Conservation (phyloP, 441 rosid genomes). For the Corymbia calophylla region DNA sequence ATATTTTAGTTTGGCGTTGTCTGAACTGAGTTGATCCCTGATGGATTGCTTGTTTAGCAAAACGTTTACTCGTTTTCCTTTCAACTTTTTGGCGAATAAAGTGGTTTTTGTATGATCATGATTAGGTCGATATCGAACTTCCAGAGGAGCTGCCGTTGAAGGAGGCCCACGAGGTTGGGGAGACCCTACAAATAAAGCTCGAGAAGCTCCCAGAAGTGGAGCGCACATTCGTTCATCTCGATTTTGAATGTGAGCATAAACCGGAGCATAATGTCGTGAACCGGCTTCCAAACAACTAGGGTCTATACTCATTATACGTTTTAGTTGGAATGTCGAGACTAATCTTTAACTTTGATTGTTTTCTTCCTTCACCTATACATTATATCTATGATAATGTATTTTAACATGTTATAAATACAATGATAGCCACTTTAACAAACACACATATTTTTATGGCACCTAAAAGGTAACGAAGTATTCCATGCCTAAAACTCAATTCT, state of each 20-base stretch:
- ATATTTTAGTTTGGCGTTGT: background rate
- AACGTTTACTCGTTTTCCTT: background rate
- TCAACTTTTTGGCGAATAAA: background rate
- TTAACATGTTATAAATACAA: no score
- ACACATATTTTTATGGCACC: no score
- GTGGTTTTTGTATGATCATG: background rate
- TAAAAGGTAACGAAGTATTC: no score
- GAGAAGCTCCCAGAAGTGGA: conserved; percentile 81
- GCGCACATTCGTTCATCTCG: conserved; percentile 51
- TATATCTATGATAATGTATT: no score
- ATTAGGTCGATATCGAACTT: conserved; percentile 75
- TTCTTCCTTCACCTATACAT: no score
- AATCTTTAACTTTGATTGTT: no score
- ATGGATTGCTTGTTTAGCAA: background rate
- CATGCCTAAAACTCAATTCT: no score
- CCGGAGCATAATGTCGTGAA: conserved; percentile 72
- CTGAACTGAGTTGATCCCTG: background rate
- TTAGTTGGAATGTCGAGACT: no score
- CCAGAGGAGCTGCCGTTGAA: conserved; percentile 71
- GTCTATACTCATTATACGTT: background rate
- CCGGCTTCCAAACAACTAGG: conserved; percentile 47
- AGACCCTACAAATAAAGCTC: conserved; percentile 63
- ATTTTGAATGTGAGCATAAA: conserved; percentile 57
- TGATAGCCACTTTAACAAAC: no score
- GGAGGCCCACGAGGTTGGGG: conserved; percentile 78